Evolutionary conservation across 768 basidiomycete species (phyloP).

Genomic region (Tulasnella sp.): DNA sequence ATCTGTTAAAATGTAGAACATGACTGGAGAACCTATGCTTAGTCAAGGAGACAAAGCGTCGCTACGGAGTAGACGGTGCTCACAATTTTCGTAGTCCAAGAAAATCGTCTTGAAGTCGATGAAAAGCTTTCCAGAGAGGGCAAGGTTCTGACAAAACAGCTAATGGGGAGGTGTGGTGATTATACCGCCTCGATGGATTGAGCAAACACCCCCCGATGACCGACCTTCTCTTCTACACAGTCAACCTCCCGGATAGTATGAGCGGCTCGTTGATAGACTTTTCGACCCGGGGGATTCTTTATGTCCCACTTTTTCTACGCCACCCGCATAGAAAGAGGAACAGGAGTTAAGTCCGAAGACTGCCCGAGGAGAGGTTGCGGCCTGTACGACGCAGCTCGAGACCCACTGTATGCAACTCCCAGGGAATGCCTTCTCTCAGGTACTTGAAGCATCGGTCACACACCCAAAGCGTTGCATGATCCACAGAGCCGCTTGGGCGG

Average conservation of each 20-base stretch:
- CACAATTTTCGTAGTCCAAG: slow-evolving; percentile 85
- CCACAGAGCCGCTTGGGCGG: slow-evolving; percentile 41
- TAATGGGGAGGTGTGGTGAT: slow-evolving; percentile 37
- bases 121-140: slow-evolving; percentile 94
- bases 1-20: slow-evolving; percentile 91
- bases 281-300: slow-evolving; percentile 76
- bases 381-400: slow-evolving; percentile 17
- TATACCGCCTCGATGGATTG: no score
- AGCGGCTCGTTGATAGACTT: slow-evolving; percentile 86
- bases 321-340: neutral
- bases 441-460: slow-evolving; percentile 98
- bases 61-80: slow-evolving; percentile 34
- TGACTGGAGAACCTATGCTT: slow-evolving; percentile 47
- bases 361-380: neutral
- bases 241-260: slow-evolving; percentile 96
- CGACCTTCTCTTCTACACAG: slow-evolving; percentile 76
- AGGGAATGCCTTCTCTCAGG: slow-evolving; percentile 67
- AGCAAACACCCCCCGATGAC: neutral
- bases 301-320: slow-evolving; percentile 64
- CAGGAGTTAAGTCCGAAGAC: neutral
- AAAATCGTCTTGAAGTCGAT: slow-evolving; percentile 97
- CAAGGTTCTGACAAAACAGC: slow-evolving; percentile 95
- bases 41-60: no score
- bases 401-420: slow-evolving; percentile 61
- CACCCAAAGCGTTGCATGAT: slow-evolving; percentile 60